phyloP scores from a whole-genome alignment of 2,329 filamentous ascomycete species.

The Fusarium chlamydosporum region DNA sequence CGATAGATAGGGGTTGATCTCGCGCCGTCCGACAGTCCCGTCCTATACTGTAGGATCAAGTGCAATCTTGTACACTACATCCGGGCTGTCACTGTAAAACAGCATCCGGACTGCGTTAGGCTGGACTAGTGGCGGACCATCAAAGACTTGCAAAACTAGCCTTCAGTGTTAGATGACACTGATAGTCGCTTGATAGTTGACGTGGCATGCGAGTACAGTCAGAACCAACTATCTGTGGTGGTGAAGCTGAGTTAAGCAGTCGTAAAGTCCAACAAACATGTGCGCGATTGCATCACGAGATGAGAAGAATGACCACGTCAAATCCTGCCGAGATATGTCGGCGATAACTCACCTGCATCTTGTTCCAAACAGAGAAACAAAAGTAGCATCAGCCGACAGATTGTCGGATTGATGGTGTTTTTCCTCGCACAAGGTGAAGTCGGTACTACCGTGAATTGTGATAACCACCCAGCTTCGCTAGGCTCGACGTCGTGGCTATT shows the following conservation, averaged over 20 bases:
- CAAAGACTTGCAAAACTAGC: constrained; percentile 21
- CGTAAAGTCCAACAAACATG: constrained; percentile 20
- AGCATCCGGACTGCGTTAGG: constrained; percentile 20
- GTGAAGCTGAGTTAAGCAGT: constrained; percentile 29
- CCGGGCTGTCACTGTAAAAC: constrained; percentile 34
- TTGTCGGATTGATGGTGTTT: constrained; percentile 23
- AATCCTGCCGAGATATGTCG: constrained; percentile 31
- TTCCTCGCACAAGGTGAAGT: constrained; percentile 26
- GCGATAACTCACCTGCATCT: constrained; percentile 45
- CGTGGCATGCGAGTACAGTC: constrained; percentile 47
- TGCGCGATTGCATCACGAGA: constrained; percentile 38
- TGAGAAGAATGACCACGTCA: constrained; percentile 20
- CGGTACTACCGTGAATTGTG: constrained; percentile 16
- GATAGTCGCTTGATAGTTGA: constrained; percentile 44
- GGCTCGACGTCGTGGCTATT: constrained; percentile 23
- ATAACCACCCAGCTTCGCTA: constrained; percentile 24
- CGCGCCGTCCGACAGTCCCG: constrained; percentile 7
- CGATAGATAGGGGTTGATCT: constrained; percentile 22
- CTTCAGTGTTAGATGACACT: constrained; percentile 25
- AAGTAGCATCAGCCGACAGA: constrained; percentile 38
- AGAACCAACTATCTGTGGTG: constrained; percentile 19
- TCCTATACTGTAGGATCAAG: constrained; percentile 12
- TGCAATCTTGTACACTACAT: constrained; percentile 6
- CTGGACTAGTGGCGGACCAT: constrained; percentile 26
- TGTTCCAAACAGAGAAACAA: constrained; percentile 15